phyloP scores from a whole-genome alignment of 192 early-diverging fungal genomes.

The Funneliformis mosseae region DNA sequence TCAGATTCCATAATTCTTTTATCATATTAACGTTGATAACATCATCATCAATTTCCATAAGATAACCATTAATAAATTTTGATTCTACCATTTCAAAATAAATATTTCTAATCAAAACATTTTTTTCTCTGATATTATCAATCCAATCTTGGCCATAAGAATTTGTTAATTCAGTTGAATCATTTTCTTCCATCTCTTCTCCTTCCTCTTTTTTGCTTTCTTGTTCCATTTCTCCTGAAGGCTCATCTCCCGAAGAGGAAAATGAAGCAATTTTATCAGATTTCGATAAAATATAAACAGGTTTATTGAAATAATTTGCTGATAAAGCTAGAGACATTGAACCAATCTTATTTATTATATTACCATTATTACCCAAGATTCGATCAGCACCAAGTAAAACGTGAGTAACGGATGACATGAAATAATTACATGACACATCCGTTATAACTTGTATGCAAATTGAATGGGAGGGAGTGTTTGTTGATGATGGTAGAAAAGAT shows the following conservation, averaged over 20 bases:
- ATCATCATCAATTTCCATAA: constrained; percentile 30
- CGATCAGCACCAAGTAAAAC: constrained; percentile 24
- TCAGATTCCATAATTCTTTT: neutral
- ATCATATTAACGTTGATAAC: neutral
- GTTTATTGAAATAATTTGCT: constrained; percentile 8
- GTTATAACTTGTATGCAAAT: constrained; percentile 20
- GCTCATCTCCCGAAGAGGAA: no score
- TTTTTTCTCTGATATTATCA: constrained; percentile 6
- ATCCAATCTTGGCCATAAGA: neutral
- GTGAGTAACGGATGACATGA: constrained; percentile 26
- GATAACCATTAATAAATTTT: constrained; percentile 17
- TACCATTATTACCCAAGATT: constrained; percentile 22
- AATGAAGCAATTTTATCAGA: constrained; percentile 3
- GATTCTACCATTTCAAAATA: constrained; percentile 32
- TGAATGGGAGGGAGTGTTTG: neutral
- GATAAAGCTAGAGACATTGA: constrained; percentile 16
- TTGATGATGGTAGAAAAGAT: neutral
- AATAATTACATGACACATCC: constrained; percentile 23
- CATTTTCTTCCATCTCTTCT: constrained; percentile 29
- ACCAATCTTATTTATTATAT: constrained; percentile 28
- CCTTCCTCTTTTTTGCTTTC: no score
- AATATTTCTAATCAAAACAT: constrained; percentile 22
- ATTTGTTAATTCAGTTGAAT: neutral
- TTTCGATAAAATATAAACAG: neutral
- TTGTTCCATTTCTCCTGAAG: no score